Evolutionary conservation across 2,329 filamentous ascomycete genomes (phyloP).

Genomic region (Aspergillus carbonarius): DNA sequence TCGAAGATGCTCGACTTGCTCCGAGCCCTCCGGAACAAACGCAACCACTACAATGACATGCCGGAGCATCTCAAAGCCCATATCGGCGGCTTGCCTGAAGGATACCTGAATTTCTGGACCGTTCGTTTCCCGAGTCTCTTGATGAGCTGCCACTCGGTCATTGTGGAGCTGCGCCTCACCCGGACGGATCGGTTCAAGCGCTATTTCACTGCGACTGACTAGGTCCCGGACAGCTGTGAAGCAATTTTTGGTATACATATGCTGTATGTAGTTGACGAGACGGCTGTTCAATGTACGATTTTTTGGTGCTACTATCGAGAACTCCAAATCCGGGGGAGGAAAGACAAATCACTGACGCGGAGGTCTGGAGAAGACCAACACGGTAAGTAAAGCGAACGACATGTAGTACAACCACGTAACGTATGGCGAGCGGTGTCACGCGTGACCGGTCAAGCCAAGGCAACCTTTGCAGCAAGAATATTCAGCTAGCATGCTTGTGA

Average conservation of each 20-base stretch:
- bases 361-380: no score
- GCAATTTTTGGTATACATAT: neutral
- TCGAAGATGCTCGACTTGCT: slow-evolving; percentile 79
- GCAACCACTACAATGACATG: slow-evolving; percentile 98
- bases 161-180: slow-evolving; percentile 63
- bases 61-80: slow-evolving; percentile 69
- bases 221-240: slow-evolving; percentile 1
- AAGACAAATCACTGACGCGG: no score
- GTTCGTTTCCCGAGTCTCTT: slow-evolving; percentile 74
- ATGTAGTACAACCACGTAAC: no score
- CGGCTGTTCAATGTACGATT: no score
- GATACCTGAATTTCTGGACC: slow-evolving; percentile 83
- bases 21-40: slow-evolving; percentile 89
- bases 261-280: neutral
- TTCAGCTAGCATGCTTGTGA: no score
- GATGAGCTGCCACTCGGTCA: slow-evolving; percentile 73
- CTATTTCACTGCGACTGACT: slow-evolving; percentile 41
- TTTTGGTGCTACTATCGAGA: no score
- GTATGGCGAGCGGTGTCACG: no score
- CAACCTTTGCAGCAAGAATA: no score
- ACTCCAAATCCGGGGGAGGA: no score
- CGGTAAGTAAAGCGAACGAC: no score
- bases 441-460: no score
- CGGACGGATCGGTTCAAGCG: slow-evolving; percentile 43
- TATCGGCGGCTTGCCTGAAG: slow-evolving; percentile 74